These are phyloP conservation scores for Malassezia dermatis DNA, from an alignment of 1,284 basidiomycete species.

Conservation along the genomic window DNA sequence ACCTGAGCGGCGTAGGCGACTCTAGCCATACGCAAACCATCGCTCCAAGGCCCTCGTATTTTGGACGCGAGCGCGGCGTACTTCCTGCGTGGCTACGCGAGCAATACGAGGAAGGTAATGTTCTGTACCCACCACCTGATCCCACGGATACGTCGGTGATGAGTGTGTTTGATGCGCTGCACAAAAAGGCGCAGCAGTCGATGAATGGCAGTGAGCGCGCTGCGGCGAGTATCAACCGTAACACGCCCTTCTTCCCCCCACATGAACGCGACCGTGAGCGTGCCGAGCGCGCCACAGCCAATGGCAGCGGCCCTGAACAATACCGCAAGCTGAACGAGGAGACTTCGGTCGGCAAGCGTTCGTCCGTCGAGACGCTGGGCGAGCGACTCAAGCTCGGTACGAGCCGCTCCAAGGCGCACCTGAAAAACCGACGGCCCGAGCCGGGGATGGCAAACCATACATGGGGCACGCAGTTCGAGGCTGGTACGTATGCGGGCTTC, in stretches of 20 bases:
- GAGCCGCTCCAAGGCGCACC: constrained; percentile 9
- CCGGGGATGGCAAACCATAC: constrained; percentile 3
- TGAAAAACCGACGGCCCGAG: constrained; percentile 19
- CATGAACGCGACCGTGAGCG: constrained; percentile 25
- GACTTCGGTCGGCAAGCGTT: constrained; percentile 12
- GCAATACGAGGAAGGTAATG: constrained; percentile 41
- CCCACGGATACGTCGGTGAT: constrained; percentile 22
- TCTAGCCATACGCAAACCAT: constrained; percentile 21
- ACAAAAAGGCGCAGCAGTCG: constrained; percentile 30
- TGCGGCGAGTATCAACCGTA: constrained; percentile 36
- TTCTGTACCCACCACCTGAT: constrained; percentile 25
- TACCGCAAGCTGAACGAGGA: constrained; percentile 16
- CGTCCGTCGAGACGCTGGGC: constrained; percentile 22
- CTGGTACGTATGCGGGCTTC: constrained; percentile 37
- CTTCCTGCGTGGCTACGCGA: constrained; percentile 44
- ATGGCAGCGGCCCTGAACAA: constrained; percentile 7
- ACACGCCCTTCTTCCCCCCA: constrained; percentile 39
- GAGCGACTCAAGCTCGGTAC: constrained; percentile 5
- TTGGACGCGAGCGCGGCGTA: constrained; percentile 24
- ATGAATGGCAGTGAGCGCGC: constrained; percentile 30
- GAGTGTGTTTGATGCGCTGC: constrained; percentile 32
- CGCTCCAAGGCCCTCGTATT: constrained; percentile 34
- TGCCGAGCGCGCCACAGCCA: constrained; percentile 6
- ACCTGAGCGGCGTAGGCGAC: constrained; percentile 9
- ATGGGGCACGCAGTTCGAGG: constrained; percentile 30